Conservation (phyloP, 2,329 filamentous ascomycete species). For the Lachnellula arida region DNA sequence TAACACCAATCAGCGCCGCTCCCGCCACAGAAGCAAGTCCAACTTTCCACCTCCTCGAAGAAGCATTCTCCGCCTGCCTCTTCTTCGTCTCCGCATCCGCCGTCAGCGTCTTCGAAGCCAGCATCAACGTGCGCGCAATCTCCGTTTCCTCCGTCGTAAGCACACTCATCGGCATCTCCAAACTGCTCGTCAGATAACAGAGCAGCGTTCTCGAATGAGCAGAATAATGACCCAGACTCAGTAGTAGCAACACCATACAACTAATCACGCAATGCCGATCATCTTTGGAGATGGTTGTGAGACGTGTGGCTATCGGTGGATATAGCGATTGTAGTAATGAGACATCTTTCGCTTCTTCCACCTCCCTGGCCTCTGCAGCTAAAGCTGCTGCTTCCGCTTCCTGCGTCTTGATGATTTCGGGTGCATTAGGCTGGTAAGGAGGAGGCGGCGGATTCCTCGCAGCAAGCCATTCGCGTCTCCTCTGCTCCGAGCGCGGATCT, state of each 20-base stretch:
- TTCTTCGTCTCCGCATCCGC: constrained; percentile 73
- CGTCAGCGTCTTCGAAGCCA: constrained; percentile 60
- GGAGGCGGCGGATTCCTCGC: constrained; percentile 23
- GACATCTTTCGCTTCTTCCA: constrained; percentile 37
- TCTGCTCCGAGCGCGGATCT: constrained; percentile 42
- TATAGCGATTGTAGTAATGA: constrained; percentile 47
- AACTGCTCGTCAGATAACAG: constrained; percentile 61
- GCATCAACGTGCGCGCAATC: constrained; percentile 70
- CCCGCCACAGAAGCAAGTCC: constrained; percentile 82
- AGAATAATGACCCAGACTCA: constrained; percentile 70
- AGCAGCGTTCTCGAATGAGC: constrained; percentile 67
- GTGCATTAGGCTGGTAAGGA: constrained; percentile 13
- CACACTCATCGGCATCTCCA: constrained; percentile 56
- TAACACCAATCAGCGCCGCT: constrained; percentile 84
- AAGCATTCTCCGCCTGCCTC: constrained; percentile 63
- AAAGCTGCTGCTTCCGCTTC: constrained; percentile 25
- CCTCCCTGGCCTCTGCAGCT: constrained; percentile 17
- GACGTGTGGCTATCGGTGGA: constrained; percentile 48
- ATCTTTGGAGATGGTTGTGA: constrained; percentile 50
- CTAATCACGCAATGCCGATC: constrained; percentile 63
- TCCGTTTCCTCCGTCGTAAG: constrained; percentile 68
- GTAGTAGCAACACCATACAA: constrained; percentile 63
- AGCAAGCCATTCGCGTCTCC: constrained; percentile 34
- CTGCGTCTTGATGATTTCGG: constrained; percentile 16
- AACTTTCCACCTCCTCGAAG: constrained; percentile 78